A percentile compares a stretch with the other conserved stretches of the same genome.
Conservation (phyloP, 768 basidiomycete genomes). For the Crucibulum laeve region DNA sequence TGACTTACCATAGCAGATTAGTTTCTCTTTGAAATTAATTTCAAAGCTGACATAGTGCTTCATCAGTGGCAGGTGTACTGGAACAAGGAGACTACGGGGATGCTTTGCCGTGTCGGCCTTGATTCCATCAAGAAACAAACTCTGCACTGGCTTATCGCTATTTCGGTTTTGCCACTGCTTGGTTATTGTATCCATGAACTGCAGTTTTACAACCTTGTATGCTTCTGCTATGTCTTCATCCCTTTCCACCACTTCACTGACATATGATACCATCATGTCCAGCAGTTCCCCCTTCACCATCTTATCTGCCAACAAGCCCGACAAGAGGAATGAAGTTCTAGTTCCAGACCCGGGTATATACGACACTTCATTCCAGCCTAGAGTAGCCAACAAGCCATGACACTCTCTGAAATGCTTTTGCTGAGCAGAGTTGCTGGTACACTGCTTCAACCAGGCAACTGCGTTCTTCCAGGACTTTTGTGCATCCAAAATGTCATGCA, state of each 20-base stretch:
- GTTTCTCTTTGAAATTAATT: neutral
- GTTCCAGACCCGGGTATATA: neutral
- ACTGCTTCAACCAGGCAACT: neutral
- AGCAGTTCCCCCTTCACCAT: neutral
- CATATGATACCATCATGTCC: neutral
- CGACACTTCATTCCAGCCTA: neutral
- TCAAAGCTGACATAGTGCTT: neutral
- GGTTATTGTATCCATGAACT: neutral
- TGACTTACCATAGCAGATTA: neutral
- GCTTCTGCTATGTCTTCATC: neutral
- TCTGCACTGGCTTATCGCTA: neutral
- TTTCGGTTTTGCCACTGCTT: neutral
- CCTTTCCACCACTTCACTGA: neutral
- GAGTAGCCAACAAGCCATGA: neutral
- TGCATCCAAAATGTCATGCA: neutral
- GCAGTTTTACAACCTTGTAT: neutral
- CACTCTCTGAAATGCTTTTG: neutral
- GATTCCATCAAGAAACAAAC: neutral
- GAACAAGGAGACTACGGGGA: neutral
- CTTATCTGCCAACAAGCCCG: neutral
- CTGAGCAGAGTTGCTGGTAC: neutral
- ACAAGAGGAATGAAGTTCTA: neutral
- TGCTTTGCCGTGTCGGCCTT: neutral
- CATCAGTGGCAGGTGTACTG: neutral
- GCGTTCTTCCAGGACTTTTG: neutral